Evolutionary conservation across 441 rosid genomes (phyloP).

Genomic region (Biscutella laevigata): DNA sequence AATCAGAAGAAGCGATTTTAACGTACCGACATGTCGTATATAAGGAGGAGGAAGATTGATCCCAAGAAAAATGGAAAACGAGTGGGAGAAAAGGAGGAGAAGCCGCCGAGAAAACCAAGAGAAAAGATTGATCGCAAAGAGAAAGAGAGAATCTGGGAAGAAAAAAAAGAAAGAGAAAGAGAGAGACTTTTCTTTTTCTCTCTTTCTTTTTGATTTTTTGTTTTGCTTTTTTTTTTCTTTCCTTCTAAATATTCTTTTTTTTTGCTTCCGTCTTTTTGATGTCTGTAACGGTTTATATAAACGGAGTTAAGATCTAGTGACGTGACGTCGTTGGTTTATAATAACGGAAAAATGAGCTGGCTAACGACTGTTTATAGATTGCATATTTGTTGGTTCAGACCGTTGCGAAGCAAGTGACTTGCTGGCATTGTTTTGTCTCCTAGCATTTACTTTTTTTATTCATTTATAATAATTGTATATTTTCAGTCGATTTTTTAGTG

Average conservation of each 20-base stretch:
- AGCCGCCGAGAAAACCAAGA: conserved; percentile 18
- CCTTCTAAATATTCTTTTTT: conserved; percentile 17
- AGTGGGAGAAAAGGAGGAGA: conserved; percentile 1
- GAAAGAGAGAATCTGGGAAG: conserved; percentile 19
- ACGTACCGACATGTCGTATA: conserved; percentile 30
- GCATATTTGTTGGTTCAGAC: conserved; percentile 26
- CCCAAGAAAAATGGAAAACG: conserved; percentile 14
- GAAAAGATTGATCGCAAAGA: conserved; percentile 16
- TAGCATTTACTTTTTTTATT: background rate
- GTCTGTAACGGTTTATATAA: conserved; percentile 24
- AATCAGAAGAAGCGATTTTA: background rate
- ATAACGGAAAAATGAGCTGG: conserved; percentile 33
- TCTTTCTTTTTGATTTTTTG: background rate
- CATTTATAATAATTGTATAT: background rate
- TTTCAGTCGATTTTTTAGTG: background rate
- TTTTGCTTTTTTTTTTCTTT: background rate
- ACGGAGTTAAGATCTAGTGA: conserved; percentile 17
- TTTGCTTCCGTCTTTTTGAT: conserved; percentile 15
- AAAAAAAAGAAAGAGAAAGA: background rate
- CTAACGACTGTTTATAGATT: conserved; percentile 31
- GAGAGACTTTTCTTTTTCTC: conserved; percentile 4
- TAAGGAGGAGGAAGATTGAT: conserved; percentile 19
- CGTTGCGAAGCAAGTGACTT: conserved; percentile 30
- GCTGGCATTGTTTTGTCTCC: conserved; percentile 39
- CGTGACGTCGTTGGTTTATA: conserved; percentile 17